These are phyloP conservation scores for Calonectria multiphialidica DNA, from an alignment of 2,329 filamentous ascomycete genomes.

Conservation along the genomic window DNA sequence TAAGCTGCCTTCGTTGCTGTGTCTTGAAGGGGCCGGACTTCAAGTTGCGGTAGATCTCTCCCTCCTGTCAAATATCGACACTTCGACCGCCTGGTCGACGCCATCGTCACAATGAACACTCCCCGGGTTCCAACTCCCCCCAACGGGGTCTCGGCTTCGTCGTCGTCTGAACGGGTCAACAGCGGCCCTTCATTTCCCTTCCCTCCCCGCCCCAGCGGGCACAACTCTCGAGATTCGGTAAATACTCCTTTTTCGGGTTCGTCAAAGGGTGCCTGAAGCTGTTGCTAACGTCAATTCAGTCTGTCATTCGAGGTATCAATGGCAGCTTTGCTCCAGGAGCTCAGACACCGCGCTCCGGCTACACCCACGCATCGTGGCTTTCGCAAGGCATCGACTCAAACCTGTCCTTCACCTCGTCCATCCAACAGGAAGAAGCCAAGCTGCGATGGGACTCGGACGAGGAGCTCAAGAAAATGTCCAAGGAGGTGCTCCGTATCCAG, in stretches of 20 bases:
- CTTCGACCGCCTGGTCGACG: background rate
- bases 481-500: constrained; percentile 51
- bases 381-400: constrained; percentile 49
- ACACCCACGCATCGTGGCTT: constrained; percentile 48
- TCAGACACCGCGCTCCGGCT: constrained; percentile 47
- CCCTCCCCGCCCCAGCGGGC: constrained; percentile 16
- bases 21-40: constrained; percentile 9
- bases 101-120: constrained; percentile 23
- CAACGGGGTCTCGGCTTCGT: constrained; percentile 23
- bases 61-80: constrained; percentile 4
- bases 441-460: constrained; percentile 54
- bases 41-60: constrained; percentile 1
- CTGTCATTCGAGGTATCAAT: constrained; percentile 48
- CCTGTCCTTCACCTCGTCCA: constrained; percentile 50
- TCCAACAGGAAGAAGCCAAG: constrained; percentile 54
- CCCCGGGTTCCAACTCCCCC: constrained; percentile 15
- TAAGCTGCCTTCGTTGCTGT: constrained; percentile 17
- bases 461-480: constrained; percentile 54
- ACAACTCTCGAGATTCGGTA: constrained; percentile 47
- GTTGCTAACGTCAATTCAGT: constrained; percentile 39
- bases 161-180: constrained; percentile 17
- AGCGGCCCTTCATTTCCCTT: constrained; percentile 30
- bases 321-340: constrained; percentile 46
- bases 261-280: background rate
- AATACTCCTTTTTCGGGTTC: constrained; percentile 7